Conservation (phyloP, 495 filamentous ascomycete genomes). For the Pseudomonodictys pantanalensis region DNA sequence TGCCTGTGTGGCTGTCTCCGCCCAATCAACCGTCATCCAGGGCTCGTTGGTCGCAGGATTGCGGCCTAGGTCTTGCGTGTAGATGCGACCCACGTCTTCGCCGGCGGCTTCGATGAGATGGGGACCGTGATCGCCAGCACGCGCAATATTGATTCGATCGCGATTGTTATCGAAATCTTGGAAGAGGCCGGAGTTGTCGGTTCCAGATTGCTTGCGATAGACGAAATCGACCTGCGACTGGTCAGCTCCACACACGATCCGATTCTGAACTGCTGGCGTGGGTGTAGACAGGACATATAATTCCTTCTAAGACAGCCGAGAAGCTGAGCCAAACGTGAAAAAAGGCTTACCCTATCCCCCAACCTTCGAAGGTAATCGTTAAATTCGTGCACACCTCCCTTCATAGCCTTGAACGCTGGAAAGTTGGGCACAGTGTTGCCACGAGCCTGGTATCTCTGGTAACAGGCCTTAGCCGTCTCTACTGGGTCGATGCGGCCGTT, state of each 20-base stretch:
- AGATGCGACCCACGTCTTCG: not conserved
- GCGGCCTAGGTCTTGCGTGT: not conserved
- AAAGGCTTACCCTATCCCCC: too few relatives aligned
- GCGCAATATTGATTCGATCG: constrained; percentile 4
- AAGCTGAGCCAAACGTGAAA: too few relatives aligned
- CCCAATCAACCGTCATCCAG: constrained; percentile 7
- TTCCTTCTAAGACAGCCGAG: too few relatives aligned
- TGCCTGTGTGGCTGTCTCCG: not conserved
- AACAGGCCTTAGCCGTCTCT: not conserved
- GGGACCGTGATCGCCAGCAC: constrained; percentile 3
- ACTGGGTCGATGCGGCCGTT: not conserved
- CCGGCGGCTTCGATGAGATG: constrained; percentile 5
- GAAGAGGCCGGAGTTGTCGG: too few relatives aligned
- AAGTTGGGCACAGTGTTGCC: not conserved
- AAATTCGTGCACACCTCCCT: constrained; percentile 4
- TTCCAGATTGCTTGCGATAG: not conserved
- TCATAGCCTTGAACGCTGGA: not conserved
- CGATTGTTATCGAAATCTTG: constrained; percentile 2
- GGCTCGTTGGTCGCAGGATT: not conserved
- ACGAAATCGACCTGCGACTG: not conserved
- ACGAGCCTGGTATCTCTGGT: not conserved
- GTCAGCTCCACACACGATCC: too few relatives aligned
- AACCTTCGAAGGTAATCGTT: constrained; percentile 2
- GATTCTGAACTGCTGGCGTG: too few relatives aligned
- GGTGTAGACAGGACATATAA: too few relatives aligned